Conservation (phyloP, 345 rosid species). For the Populus davidiana region DNA sequence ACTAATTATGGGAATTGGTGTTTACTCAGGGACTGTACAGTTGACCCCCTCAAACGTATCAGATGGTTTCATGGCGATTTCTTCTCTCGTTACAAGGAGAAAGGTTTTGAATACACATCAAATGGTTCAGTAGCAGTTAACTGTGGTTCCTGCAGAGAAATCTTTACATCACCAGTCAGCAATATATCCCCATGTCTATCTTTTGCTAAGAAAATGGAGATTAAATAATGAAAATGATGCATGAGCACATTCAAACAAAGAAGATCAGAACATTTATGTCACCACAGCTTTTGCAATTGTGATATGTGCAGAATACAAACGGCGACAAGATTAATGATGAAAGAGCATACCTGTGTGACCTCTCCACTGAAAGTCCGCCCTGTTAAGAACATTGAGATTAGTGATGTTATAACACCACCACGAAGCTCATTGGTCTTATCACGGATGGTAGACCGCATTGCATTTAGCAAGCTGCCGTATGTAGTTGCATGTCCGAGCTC, state of each 20-base stretch:
- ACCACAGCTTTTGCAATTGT: neutral
- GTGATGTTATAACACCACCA: conserved; percentile 57
- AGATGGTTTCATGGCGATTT: neutral
- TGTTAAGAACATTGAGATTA: conserved; percentile 66
- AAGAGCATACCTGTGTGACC: conserved; percentile 55
- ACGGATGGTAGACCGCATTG: conserved; percentile 69
- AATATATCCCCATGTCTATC: neutral
- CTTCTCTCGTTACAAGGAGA: conserved; percentile 41
- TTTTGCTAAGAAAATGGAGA: neutral
- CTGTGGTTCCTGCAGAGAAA: conserved; percentile 77
- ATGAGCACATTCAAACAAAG: neutral
- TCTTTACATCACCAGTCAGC: neutral
- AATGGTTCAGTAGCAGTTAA: conserved; percentile 59
- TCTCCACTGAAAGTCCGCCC: conserved; percentile 60
- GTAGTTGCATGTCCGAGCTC: conserved; percentile 64
- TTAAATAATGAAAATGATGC: too few species aligned
- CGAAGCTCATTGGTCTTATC: conserved; percentile 43
- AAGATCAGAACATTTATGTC: neutral
- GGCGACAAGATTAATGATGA: neutral
- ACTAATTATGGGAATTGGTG: neutral
- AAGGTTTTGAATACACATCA: conserved; percentile 59
- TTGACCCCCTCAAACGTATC: neutral
- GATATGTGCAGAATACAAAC: neutral
- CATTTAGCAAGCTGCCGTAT: conserved; percentile 65
- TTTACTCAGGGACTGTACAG: conserved; percentile 18